Conservation (phyloP, 2,329 filamentous ascomycete species). For the Plenodomus biglobosus region DNA sequence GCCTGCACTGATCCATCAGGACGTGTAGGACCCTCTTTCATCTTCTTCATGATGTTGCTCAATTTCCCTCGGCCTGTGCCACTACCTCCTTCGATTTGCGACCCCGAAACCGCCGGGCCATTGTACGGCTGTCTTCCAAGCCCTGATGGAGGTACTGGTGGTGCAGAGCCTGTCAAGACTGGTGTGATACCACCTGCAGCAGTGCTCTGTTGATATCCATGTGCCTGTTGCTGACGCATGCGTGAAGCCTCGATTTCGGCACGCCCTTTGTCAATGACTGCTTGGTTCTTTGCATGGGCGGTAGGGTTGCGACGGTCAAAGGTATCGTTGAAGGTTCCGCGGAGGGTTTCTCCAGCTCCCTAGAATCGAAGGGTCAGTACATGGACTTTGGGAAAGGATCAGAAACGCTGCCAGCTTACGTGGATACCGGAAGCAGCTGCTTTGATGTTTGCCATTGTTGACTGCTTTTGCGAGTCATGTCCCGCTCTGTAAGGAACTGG, state of each 20-base stretch:
- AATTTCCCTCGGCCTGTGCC: constrained; percentile 26
- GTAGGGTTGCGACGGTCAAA: constrained; percentile 35
- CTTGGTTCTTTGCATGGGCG: constrained; percentile 39
- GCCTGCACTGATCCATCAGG: not conserved
- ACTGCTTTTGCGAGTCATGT: constrained; percentile 27
- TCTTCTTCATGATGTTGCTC: constrained; percentile 39
- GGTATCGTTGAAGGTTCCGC: constrained; percentile 38
- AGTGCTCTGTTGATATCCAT: constrained; percentile 1
- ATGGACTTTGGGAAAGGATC: not conserved
- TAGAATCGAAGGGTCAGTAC: constrained; percentile 12
- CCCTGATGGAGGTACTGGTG: constrained; percentile 3
- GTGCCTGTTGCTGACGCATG: constrained; percentile 4
- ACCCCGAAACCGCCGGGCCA: constrained; percentile 26
- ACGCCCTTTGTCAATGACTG: constrained; percentile 34
- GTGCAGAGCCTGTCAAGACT: constrained; percentile 3
- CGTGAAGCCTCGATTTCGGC: constrained; percentile 34
- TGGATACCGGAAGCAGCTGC: constrained; percentile 42
- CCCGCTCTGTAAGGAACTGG: constrained; percentile 27
- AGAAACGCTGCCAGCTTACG: constrained; percentile 20
- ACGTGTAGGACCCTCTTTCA: constrained; percentile 29
- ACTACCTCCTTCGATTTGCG: constrained; percentile 23
- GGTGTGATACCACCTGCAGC: constrained; percentile 13
- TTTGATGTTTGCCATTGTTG: constrained; percentile 38
- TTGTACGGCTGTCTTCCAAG: constrained; percentile 16
- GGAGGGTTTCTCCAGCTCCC: constrained; percentile 42